Evolutionary conservation across 2,329 filamentous ascomycete species (phyloP).

Genomic region (Cytospora piceae): DNA sequence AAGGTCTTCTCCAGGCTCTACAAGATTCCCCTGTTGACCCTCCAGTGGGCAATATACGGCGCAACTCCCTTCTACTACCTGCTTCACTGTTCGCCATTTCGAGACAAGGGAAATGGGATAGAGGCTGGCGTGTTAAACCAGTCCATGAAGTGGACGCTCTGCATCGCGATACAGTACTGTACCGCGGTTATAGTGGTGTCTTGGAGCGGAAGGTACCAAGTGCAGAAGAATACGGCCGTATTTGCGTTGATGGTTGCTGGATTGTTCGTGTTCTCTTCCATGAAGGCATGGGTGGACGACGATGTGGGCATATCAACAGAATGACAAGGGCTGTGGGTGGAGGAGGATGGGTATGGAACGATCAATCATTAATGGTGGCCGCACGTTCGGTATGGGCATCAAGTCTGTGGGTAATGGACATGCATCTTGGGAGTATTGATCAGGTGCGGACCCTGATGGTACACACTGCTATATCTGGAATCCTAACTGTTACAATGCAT

Average conservation of each 20-base stretch:
- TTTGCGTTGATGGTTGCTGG: not conserved
- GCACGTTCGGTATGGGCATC: not conserved
- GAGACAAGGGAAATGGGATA: conserved; percentile 8
- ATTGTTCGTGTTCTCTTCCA: not conserved
- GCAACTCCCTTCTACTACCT: conserved; percentile 25
- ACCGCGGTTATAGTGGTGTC: conserved; percentile 22
- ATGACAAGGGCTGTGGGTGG: not conserved
- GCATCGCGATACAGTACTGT: conserved; percentile 22
- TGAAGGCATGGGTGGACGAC: conserved; percentile 14
- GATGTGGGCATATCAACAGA: not conserved
- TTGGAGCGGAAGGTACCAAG: conserved; percentile 12
- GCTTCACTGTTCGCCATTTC: conserved; percentile 27
- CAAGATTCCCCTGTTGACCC: conserved; percentile 18
- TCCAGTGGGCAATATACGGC: conserved; percentile 27
- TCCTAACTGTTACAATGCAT: not conserved
- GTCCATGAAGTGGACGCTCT: conserved; percentile 17
- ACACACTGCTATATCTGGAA: not conserved
- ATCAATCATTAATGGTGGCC: too few species aligned
- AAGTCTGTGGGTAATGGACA: not conserved
- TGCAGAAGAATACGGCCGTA: conserved; percentile 13
- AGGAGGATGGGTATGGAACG: not conserved
- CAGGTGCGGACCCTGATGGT: not conserved
- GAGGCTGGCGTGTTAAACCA: conserved; percentile 12
- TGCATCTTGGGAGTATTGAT: not conserved
- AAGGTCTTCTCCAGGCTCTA: conserved; percentile 26